phyloP scores from a whole-genome alignment of 768 basidiomycete genomes.

The Kwoniella shandongensis region DNA sequence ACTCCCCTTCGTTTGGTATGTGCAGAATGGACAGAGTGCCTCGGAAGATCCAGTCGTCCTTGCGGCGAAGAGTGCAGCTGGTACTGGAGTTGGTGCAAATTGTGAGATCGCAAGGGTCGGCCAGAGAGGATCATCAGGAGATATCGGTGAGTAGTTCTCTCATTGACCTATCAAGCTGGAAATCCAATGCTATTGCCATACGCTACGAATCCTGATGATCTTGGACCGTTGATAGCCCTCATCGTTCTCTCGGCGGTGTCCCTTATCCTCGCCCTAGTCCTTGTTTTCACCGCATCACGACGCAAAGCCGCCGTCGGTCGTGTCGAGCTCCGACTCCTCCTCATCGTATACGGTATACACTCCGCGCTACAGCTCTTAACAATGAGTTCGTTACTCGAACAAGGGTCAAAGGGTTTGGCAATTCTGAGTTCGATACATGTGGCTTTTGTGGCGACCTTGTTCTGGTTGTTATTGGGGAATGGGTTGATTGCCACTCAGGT shows the following conservation, averaged over 20 bases:
- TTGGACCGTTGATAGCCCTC: too few relatives aligned
- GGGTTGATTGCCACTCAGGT: slow-evolving; percentile 61
- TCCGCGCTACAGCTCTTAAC: slow-evolving; percentile 73
- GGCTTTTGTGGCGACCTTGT: slow-evolving; percentile 70
- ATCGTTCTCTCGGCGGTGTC: slow-evolving; percentile 76
- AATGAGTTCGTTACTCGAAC: slow-evolving; percentile 73
- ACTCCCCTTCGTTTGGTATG: too few relatives aligned
- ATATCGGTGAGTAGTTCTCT: slow-evolving; percentile 70
- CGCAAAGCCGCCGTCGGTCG: slow-evolving; percentile 84
- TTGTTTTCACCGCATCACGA: slow-evolving; percentile 64
- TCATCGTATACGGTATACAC: slow-evolving; percentile 57
- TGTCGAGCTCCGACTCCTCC: slow-evolving; percentile 51
- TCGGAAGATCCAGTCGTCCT: slow-evolving; percentile 57
- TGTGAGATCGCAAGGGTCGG: slow-evolving; percentile 73
- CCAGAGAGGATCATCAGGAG: slow-evolving; percentile 57
- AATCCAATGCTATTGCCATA: not conserved
- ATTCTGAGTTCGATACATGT: slow-evolving; percentile 76
- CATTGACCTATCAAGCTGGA: not conserved
- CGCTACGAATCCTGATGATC: too few relatives aligned
- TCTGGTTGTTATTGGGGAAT: slow-evolving; percentile 61
- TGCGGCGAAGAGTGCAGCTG: slow-evolving; percentile 59
- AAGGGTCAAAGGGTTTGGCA: slow-evolving; percentile 71
- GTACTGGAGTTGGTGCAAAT: slow-evolving; percentile 75
- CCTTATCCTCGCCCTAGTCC: slow-evolving; percentile 61
- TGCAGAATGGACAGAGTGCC: slow-evolving; percentile 25